Base-by-base conservation (phyloP, 805 yeast genomes). In the Candida maesae region DNA sequence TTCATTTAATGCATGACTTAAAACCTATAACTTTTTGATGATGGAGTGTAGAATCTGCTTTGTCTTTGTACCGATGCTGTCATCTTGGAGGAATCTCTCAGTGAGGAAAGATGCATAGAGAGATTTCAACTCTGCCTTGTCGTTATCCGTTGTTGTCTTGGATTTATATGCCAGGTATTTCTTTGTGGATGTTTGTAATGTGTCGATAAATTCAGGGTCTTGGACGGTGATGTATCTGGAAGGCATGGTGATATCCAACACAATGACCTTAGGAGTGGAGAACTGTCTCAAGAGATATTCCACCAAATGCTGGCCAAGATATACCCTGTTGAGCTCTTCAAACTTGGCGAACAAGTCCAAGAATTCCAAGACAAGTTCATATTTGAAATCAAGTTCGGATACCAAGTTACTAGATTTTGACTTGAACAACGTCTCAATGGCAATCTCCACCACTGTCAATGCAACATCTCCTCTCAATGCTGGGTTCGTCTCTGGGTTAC, bases 401-500 rank as follows among this genome's bases (percentile, higher is more conserved):
- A 40, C 57, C 8, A 58, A 41, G 24, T 47, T 48, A 15, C 47
- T 48, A 1, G 31, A 32, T 43, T 53, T 51, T 14, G 44, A 38
- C 5, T 36, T 40, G 33, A 38, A 48, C 23, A 80, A 51, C 3
- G 74, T 66, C 53, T 79, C 62, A 80, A 67, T 42, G 81, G 79
- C 55, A 79, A 57, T 64, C 68, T 91, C 79, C 68, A 80, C 78
- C 49, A 91, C 73, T 0, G 85, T 74, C 42, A 82, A 60, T 1
- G 84, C 84, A 40, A 84, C 70, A 55, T 83, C 88, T 41, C 93
- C 91, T 45, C 75, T 73, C 43, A 84, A 60, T 0, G 88, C 91
- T 7, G 91, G 90, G 53, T 84, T 84, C 19, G 87, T 77, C 36
- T 86, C 95, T n/a, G 83, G 81, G 47, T 80, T 79, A 19, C 96